Percentiles rank a stretch among this genome's conserved stretches.
Conservation (phyloP, 2,329 filamentous ascomycete species). For the Dryadomyces quercivorus region DNA sequence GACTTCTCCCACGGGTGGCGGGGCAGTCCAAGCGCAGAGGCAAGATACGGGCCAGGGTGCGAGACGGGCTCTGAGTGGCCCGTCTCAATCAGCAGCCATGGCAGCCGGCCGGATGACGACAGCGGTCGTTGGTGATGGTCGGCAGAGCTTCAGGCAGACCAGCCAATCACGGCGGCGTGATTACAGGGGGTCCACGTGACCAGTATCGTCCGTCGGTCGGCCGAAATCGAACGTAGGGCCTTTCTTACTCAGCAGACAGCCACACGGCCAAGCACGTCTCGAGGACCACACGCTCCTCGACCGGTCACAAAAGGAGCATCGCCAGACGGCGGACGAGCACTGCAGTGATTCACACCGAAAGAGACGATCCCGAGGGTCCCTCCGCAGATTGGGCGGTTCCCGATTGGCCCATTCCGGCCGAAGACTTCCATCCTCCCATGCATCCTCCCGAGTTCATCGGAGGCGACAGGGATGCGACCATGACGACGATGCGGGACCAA, state of each 20-base stretch:
- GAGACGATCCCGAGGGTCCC: too few species aligned
- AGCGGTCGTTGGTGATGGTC: background rate
- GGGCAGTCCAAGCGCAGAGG: background rate
- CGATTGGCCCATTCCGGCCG: too few species aligned
- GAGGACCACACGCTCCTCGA: too few species aligned
- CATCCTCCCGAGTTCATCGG: background rate
- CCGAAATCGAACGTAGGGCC: background rate
- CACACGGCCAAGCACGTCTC: too few species aligned
- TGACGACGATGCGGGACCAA: conserved; percentile 1
- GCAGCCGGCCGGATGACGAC: background rate
- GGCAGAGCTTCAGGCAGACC: background rate
- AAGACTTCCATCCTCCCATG: background rate
- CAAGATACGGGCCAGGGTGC: background rate
- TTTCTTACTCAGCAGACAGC: too few species aligned
- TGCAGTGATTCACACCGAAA: too few species aligned
- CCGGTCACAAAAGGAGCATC: too few species aligned
- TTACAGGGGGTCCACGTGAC: background rate
- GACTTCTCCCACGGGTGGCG: background rate
- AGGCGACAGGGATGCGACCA: background rate
- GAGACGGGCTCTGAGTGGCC: background rate
- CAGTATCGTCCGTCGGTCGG: background rate
- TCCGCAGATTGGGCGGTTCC: background rate
- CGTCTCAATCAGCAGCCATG: background rate
- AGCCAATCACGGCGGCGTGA: background rate
- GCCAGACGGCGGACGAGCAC: too few species aligned